Evolutionary conservation across 1,284 basidiomycete species (phyloP), one percentile per base, ranked within the genome.

Genomic region (Cryptococcus deneoformans): DNA sequence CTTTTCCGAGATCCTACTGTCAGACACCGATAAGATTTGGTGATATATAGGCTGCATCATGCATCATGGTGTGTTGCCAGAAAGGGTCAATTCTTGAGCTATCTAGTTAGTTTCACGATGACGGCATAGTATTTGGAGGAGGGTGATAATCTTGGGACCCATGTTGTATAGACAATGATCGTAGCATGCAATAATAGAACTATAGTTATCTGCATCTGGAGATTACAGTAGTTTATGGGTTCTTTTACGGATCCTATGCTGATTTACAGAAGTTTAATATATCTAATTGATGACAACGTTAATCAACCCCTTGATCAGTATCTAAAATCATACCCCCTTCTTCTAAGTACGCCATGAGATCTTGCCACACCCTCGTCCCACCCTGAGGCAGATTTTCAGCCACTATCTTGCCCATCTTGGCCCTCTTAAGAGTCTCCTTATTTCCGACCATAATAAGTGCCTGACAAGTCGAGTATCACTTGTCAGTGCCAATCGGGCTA

Each of bases 371-470:
- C 20, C 60, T 54, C 2, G 65, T 64, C 12, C 76, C 76, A 36
- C 70, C 70, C 16, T 58, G 57, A 1, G 71, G 73, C 46, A 72
- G 56, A 6, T 52, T 57, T 35, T 69, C 67, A 34, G 45, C 58
- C 6, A 61, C 60, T 8, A 45, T 54, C 39, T 47, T 11, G 3
- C 68, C 65, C 4, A 61, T 59, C 10, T 60, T 56, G 0, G 76
- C 75, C 16, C 63, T 62, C 54, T 79, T 79, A 50, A 94, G 79
- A 36, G 91, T 94, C 56, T 80, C 78, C 59, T 89, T 80, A 58
- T 84, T 90, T 36, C 91, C 91, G 7, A 93, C 80, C 16, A 95
- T 83, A 66, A 93, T 89, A 50, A 42, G 52, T 3, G 49, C 43
- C 20, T 38, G n/a, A 50, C 14, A 24, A 52, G 34, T 36, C 35